A percentile compares a stretch with the other conserved stretches of the same genome.
Conservation (phyloP, 1,139 yeast genomes). For the Geotrichum histeridarum region DNA sequence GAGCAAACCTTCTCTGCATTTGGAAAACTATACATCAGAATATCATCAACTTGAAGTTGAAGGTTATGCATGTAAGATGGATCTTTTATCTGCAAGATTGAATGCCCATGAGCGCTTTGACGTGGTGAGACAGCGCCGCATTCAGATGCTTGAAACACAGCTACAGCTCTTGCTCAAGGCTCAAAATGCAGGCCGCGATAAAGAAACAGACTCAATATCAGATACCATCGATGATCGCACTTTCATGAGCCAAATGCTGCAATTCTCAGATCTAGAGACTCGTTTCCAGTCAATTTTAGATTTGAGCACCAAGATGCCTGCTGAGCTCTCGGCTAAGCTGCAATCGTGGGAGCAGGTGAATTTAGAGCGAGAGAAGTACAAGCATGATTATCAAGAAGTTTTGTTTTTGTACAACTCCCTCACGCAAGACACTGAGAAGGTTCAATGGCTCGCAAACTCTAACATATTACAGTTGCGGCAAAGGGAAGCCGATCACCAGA, state of each 20-base stretch:
- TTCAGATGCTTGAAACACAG: constrained; percentile 2
- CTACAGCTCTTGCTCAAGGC: no score
- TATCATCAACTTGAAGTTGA: neutral
- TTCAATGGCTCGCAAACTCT: constrained; percentile 2
- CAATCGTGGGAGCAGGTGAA: neutral
- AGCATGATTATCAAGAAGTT: constrained; percentile 8
- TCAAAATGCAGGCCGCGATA: no score
- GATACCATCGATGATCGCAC: no score
- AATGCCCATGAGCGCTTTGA: neutral
- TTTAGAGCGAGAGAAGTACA: constrained; percentile 13
- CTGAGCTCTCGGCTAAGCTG: neutral
- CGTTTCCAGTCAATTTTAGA: no score
- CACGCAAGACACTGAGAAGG: constrained; percentile 8
- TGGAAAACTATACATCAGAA: no score
- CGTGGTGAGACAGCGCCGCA: neutral
- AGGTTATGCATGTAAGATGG: neutral
- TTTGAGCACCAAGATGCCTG: no score
- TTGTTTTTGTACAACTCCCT: constrained; percentile 8
- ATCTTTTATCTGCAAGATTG: neutral
- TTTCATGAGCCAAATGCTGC: no score
- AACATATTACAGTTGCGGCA: neutral
- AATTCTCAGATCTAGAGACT: no score
- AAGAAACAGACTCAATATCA: no score
- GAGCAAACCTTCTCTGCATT: no score
- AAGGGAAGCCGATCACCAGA: constrained; percentile 1